These are phyloP conservation scores for Venturiaceae sp. DNA, from an alignment of 2,329 filamentous ascomycete genomes.

Conservation along the genomic window DNA sequence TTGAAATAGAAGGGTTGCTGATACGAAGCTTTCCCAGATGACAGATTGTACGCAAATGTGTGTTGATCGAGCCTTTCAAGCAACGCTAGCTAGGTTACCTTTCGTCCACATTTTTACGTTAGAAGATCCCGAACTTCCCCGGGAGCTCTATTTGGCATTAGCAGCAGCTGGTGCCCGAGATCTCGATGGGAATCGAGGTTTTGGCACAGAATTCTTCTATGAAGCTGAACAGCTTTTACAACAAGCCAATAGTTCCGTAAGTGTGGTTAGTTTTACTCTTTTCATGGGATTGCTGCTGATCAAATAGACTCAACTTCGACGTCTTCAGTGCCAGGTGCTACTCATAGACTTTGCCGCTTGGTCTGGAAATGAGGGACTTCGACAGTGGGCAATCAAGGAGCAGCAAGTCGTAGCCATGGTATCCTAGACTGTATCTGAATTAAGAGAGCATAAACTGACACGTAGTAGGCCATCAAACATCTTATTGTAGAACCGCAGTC, in stretches of 20 bases:
- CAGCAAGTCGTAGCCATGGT: not conserved
- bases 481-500: not conserved
- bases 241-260: not conserved
- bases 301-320: not conserved
- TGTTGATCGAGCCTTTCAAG: not conserved
- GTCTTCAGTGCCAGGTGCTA: not conserved
- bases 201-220: not conserved
- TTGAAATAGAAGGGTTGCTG: too few species aligned
- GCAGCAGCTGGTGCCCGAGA: not conserved
- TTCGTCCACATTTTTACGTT: not conserved
- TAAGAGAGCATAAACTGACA: too few species aligned
- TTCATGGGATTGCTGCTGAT: not conserved
- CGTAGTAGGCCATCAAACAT: not conserved
- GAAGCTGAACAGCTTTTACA: not conserved
- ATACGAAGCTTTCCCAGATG: not conserved
- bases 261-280: not conserved
- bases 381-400: not conserved
- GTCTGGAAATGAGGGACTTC: not conserved
- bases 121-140: not conserved
- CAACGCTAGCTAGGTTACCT: not conserved
- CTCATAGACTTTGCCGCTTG: not conserved
- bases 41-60: not conserved
- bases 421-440: too few species aligned
- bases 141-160: not conserved
- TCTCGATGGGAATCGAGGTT: not conserved